These are phyloP conservation scores for Helenozyma baotianmanensis DNA, from an alignment of 805 yeast species.

Conservation along the genomic window DNA sequence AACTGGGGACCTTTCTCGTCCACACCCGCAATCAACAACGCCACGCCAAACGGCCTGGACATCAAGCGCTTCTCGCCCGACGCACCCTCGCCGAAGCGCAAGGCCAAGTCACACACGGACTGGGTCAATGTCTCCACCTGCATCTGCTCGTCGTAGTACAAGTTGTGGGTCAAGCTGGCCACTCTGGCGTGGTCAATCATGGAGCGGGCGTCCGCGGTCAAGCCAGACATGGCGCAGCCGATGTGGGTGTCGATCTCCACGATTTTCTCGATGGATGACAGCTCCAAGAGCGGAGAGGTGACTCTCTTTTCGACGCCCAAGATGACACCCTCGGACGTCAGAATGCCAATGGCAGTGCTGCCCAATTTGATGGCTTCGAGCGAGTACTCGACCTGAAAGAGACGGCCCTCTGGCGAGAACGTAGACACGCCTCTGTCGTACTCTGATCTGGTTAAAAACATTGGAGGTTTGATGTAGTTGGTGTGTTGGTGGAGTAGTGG, in stretches of 20 bases:
- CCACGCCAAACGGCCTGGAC: slow-evolving; percentile 99
- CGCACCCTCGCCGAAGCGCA: slow-evolving; percentile 96
- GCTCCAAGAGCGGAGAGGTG: slow-evolving; percentile 85
- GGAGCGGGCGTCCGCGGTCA: slow-evolving; percentile 97
- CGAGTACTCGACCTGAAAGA: slow-evolving; percentile 97
- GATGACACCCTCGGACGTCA: slow-evolving; percentile 92
- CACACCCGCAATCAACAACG: slow-evolving; percentile 88
- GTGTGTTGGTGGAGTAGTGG: slow-evolving; percentile 6
- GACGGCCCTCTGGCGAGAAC: slow-evolving; percentile 97
- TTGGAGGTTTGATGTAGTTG: slow-evolving; percentile 20
- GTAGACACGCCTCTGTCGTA: slow-evolving; percentile 99
- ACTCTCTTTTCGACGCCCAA: slow-evolving; percentile 97
- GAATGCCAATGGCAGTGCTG: slow-evolving; percentile 97
- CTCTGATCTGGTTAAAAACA: slow-evolving; percentile 99
- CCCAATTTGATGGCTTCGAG: slow-evolving; percentile 95
- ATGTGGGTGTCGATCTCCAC: slow-evolving; percentile 91
- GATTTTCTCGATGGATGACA: slow-evolving; percentile 91
- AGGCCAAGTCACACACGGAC: slow-evolving; percentile 93
- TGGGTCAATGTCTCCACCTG: slow-evolving; percentile 93
- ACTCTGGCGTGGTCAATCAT: slow-evolving; percentile 99
- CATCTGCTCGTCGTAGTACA: slow-evolving; percentile 89
- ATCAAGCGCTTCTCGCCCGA: slow-evolving; percentile 90
- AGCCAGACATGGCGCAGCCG: slow-evolving; percentile 98
- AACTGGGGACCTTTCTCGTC: slow-evolving; percentile 96
- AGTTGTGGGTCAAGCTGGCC: slow-evolving; percentile 76